Evolutionary conservation across 2,329 filamentous ascomycete genomes (phyloP).

Genomic region (Dothideomycetes sp.): DNA sequence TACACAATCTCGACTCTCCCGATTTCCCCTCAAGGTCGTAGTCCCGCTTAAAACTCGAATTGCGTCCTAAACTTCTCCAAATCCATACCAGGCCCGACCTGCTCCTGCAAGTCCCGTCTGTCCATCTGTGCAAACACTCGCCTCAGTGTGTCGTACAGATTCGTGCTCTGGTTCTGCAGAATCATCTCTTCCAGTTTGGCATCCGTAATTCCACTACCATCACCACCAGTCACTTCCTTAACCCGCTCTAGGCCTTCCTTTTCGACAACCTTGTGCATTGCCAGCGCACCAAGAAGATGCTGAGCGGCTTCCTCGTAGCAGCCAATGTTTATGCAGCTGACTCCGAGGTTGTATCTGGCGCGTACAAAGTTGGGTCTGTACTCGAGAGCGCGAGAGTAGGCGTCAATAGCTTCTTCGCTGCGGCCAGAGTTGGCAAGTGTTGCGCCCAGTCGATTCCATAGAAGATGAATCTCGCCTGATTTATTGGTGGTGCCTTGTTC

Average conservation of each 20-base stretch:
- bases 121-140: slow-evolving; percentile 97
- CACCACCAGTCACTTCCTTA: slow-evolving; percentile 57
- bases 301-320: slow-evolving; percentile 88
- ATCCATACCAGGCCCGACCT: slow-evolving; percentile 82
- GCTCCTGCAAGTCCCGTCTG: slow-evolving; percentile 73
- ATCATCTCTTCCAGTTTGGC: slow-evolving; percentile 76
- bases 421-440: slow-evolving; percentile 92
- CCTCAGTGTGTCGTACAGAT: slow-evolving; percentile 86
- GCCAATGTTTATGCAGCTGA: slow-evolving; percentile 94
- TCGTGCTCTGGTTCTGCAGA: slow-evolving; percentile 91
- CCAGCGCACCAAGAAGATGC: slow-evolving; percentile 80
- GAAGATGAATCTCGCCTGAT: slow-evolving; percentile 75
- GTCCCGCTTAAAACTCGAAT: slow-evolving; percentile 74
- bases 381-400: slow-evolving; percentile 84
- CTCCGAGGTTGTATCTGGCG: slow-evolving; percentile 91
- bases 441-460: slow-evolving; percentile 95
- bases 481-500: slow-evolving; percentile 78
- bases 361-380: slow-evolving; percentile 94
- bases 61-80: slow-evolving; percentile 79
- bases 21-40: too few relatives aligned
- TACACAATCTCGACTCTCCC: too few relatives aligned
- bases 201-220: slow-evolving; percentile 44
- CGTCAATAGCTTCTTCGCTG: slow-evolving; percentile 90
- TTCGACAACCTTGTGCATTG: slow-evolving; percentile 93
- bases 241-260: slow-evolving; percentile 73